Evolutionary conservation across 2,329 filamentous ascomycete genomes (phyloP).

Genomic region (Paraphaeosphaeria sporulosa): DNA sequence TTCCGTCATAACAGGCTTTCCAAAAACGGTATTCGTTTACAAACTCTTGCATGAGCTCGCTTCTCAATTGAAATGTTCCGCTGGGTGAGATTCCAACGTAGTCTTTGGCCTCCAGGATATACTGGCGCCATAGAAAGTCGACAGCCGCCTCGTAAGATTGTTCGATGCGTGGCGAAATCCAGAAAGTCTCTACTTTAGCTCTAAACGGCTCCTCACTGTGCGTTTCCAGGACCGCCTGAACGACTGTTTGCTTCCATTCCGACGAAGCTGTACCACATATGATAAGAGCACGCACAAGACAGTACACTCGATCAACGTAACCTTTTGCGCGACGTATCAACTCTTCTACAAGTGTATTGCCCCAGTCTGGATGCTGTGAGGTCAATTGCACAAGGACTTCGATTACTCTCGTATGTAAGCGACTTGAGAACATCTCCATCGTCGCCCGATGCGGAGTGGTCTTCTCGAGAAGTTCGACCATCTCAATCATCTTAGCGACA

Average conservation of each 20-base stretch:
- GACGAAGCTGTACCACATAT: not conserved
- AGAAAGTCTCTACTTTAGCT: not conserved
- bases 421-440: not conserved
- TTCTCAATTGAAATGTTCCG: not conserved
- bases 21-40: slow-evolving; percentile 3
- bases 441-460: not conserved
- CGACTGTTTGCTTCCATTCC: not conserved
- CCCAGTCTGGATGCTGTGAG: not conserved
- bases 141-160: not conserved
- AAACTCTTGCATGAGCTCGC: not conserved
- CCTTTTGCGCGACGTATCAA: not conserved
- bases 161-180: not conserved
- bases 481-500: not conserved
- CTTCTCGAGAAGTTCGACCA: not conserved
- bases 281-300: slow-evolving; percentile 2
- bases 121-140: not conserved
- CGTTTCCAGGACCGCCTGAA: not conserved
- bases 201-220: not conserved
- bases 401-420: not conserved
- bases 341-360: not conserved
- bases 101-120: not conserved
- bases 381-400: not conserved
- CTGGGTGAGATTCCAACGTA: not conserved
- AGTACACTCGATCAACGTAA: not conserved
- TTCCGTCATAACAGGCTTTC: slow-evolving; percentile 2